Base-by-base conservation (phyloP, 495 filamentous ascomycete genomes). In the Tirmania nivea region DNA sequence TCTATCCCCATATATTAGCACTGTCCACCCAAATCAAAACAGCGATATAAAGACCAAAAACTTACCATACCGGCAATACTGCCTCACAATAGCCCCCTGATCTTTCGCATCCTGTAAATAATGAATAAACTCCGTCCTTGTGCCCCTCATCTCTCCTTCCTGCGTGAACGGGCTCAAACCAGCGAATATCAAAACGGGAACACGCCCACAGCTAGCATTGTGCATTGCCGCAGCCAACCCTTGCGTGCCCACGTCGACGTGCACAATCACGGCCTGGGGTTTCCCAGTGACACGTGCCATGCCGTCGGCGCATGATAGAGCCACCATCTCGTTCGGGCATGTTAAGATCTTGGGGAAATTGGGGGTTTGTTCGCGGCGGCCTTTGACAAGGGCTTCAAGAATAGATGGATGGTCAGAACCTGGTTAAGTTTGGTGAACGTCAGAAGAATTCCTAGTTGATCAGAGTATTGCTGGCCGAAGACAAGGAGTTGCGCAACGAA, bases 251-350 rank as follows among this genome's bases (percentile, higher is more conserved):
- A 96, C 89, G 63, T 96, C 89, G 53, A 96, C 89, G 66, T 96
- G 89, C 3, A 96, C 81, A 55, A 96, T 89, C 3, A 96, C 88
- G 55, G 80, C 83, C 66, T 96, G 89, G 0, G 86, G 84, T 56
- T 86, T 79, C 51, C 79, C 75, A 17, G 86, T 94, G 8, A 88
- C 67, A 49, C 88, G 84, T 3, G 89, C 89, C 65, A 88, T 94
- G 56, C 87, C 89, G 65, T 96, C 88, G 17, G 89, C 89, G 83
- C 93, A 93, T 50, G 88, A 94, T 56, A 96, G 78, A 50, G 89
- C 89, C 5, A 96, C 89, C 89, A 95, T 96, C 84, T 93, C 87
- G 60, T 94, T 93, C 1, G 87, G 88, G 65, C 88, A 94, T 49
- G 88, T 96, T 60, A 96, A 83, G 52, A 94, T 86, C 37, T 71